Percentiles rank a stretch among this genome's conserved stretches.
These are phyloP conservation scores for Rhynchospora breviuscula DNA, from an alignment of 176 grass and related monocot genomes.

Conservation along the genomic window DNA sequence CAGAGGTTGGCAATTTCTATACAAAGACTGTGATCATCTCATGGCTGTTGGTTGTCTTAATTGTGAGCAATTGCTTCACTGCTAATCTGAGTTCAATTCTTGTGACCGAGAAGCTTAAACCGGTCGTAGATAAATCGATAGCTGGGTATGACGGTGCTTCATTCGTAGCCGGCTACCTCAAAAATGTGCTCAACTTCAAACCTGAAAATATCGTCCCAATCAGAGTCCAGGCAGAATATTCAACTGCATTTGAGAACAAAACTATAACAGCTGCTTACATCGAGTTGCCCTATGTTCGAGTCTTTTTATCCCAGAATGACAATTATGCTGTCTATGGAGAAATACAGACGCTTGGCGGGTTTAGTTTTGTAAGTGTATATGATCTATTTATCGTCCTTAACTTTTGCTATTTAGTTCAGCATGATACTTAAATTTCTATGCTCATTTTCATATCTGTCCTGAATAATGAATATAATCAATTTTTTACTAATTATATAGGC, in stretches of 20 bases:
- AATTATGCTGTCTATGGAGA: slow-evolving; percentile 21
- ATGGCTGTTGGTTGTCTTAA: slow-evolving; percentile 25
- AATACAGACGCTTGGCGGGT: not conserved
- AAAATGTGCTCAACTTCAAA: not conserved
- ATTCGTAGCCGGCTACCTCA: not conserved
- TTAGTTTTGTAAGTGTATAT: slow-evolving; percentile 12
- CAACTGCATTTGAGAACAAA: slow-evolving; percentile 1
- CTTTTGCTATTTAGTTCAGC: not conserved
- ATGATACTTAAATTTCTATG: not conserved
- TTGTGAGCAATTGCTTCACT: slow-evolving; percentile 13
- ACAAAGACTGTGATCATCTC: slow-evolving; percentile 11
- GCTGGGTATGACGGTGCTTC: slow-evolving; percentile 14
- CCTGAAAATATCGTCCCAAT: not conserved
- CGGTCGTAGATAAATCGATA: not conserved
- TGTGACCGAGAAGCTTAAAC: slow-evolving; percentile 14
- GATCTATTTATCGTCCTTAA: not conserved
- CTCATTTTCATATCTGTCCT: too few relatives aligned
- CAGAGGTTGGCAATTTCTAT: slow-evolving; percentile 11
- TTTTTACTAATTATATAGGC: not conserved
- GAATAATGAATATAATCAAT: not conserved
- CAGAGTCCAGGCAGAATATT: not conserved
- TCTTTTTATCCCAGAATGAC: slow-evolving; percentile 18
- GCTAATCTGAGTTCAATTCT: slow-evolving; percentile 28
- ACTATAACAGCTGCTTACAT: slow-evolving; percentile 11
- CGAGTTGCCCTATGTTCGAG: slow-evolving; percentile 15